Evolutionary conservation across 306 rosid genomes (phyloP).

Genomic region (Ziziphus jujuba): DNA sequence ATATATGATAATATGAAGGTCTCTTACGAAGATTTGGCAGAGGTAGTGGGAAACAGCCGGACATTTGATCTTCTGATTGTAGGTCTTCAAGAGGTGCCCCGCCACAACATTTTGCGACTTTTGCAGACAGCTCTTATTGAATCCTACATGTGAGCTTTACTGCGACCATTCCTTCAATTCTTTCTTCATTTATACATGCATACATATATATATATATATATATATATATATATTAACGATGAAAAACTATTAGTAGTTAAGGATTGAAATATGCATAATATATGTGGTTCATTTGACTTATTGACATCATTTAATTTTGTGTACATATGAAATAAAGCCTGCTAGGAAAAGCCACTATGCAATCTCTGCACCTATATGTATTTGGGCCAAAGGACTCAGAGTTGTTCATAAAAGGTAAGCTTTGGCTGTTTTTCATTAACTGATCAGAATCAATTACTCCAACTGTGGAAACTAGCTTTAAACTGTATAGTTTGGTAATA

Average conservation of each 20-base stretch:
- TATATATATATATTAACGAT: not conserved
- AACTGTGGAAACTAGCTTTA: too few relatives aligned
- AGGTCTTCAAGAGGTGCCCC: constrained; percentile 82
- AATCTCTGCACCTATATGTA: constrained; percentile 74
- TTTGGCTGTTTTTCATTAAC: not conserved
- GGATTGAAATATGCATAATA: too few relatives aligned
- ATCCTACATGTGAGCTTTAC: constrained; percentile 46
- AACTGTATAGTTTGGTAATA: not conserved
- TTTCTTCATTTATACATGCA: too few relatives aligned
- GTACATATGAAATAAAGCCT: constrained; percentile 37
- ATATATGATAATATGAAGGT: constrained; percentile 24
- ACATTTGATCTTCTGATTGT: constrained; percentile 63
- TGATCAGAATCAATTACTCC: too few relatives aligned
- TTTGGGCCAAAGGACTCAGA: constrained; percentile 59
- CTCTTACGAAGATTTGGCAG: constrained; percentile 52
- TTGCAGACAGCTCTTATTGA: constrained; percentile 39
- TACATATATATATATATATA: too few relatives aligned
- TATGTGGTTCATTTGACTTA: not conserved
- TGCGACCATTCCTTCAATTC: not conserved
- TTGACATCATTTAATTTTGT: constrained; percentile 12
- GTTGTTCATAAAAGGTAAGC: constrained; percentile 47
- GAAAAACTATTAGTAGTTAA: too few relatives aligned
- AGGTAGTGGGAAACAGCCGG: constrained; percentile 42
- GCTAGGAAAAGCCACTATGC: constrained; percentile 65
- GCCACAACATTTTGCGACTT: constrained; percentile 34